A percentile compares a stretch with the other conserved stretches of the same genome.
phyloP scores from a whole-genome alignment of 768 basidiomycete species.

The Tephrocybe rancida region DNA sequence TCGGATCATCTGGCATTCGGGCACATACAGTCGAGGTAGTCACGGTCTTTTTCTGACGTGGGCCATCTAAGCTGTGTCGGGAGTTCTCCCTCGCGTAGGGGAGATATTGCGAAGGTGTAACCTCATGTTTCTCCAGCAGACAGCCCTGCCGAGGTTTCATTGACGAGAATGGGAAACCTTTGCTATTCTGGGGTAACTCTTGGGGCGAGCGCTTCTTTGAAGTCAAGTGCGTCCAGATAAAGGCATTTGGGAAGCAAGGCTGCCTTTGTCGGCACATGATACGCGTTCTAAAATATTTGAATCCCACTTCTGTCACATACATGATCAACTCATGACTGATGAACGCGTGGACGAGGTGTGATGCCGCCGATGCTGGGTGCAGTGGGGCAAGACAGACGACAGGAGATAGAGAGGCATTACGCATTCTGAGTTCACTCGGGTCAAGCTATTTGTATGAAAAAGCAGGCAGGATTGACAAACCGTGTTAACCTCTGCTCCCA shows the following conservation, averaged over 20 bases:
- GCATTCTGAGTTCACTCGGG: background rate
- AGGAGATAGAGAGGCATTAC: background rate
- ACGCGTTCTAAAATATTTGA: too few species aligned
- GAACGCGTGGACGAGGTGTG: constrained; percentile 9
- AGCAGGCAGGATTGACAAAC: constrained; percentile 6
- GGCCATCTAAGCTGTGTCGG: constrained; percentile 7
- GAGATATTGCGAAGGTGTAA: constrained; percentile 3
- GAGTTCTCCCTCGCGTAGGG: constrained; percentile 1
- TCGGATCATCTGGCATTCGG: constrained; percentile 14
- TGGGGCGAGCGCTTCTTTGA: background rate
- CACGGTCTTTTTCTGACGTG: constrained; percentile 1
- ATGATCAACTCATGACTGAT: constrained; percentile 14
- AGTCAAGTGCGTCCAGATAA: background rate
- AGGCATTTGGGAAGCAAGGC: background rate
- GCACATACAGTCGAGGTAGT: background rate
- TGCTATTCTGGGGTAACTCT: background rate
- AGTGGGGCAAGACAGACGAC: background rate
- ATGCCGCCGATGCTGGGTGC: background rate
- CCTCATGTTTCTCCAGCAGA: background rate
- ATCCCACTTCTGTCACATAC: constrained; percentile 15
- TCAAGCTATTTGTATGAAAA: background rate
- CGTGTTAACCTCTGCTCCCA: constrained; percentile 2
- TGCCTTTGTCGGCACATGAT: constrained; percentile 6
- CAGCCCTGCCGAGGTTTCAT: background rate
- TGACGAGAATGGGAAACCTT: background rate